Base-by-base conservation (phyloP, 352 stramenopile species). In the Globisporangium sylvaticum region DNA sequence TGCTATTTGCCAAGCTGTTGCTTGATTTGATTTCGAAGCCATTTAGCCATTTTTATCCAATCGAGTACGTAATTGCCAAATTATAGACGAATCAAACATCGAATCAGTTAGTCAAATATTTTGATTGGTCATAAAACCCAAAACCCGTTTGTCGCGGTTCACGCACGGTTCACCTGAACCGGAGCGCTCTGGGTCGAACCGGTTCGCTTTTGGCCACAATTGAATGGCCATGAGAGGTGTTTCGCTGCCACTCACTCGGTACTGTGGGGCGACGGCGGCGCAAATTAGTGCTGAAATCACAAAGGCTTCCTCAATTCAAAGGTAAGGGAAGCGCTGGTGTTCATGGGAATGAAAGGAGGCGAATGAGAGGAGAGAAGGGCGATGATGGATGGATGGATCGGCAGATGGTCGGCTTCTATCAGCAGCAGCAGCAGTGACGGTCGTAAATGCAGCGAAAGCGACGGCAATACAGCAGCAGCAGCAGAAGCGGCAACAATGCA, bases 261-360 rank as follows among this genome's bases (percentile, higher is more conserved):
- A 57, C 65, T 61, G 46, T 50, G 56, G 31, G 8, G 25, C 22
- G 48, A 9, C 39, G 46, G 54, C 27, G 58, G 44, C 57, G 70
- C 65, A 64, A 79, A 77, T 67, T 88, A 92, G 84, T 90, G 84
- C 84, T 90, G 77, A 89, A 92, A 92, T 89, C 83, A 90, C 83
- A 88, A 89, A 92, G 78, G 83, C 81, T 90, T 90, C 83, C 83
- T 90, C 83, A 88, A 88, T 80, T 81, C 72, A 80, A 87, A 90
- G 80, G 81, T 88, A 87, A 81, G 76, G 62, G 58, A 74, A 65
- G 55, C 59, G 55, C n/a, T 56, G 31, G 53, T 57, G 62, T 57
- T 25, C 27, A 29, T 39, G 55, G 32, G 31, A 20, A 31, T 34
- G 55, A 37, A 24, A 50, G 18, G 15, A 48, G 42, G 42, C 42